phyloP scores from a whole-genome alignment of 768 basidiomycete species.

The Cystobasidiopsis lactophilus region DNA sequence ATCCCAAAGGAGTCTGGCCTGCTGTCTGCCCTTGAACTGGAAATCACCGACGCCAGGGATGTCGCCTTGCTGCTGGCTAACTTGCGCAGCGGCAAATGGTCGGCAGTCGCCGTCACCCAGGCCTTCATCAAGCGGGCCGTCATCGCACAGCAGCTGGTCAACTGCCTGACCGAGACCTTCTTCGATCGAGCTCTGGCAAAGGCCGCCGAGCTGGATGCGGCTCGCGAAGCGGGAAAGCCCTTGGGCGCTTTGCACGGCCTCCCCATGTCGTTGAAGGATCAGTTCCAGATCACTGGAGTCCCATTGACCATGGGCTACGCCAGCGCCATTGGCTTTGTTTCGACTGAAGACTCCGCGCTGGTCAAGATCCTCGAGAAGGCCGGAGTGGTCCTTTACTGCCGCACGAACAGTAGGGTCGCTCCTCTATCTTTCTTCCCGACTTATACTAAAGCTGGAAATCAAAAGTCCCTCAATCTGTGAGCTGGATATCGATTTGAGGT shows the following conservation, averaged over 20 bases:
- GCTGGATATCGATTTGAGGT: too few relatives aligned
- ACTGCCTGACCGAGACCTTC: conserved; percentile 52
- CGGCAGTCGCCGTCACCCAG: background rate
- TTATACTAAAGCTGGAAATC: too few relatives aligned
- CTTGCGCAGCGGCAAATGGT: conserved; percentile 5
- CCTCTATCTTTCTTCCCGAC: conserved; percentile 47
- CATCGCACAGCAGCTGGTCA: conserved; percentile 53
- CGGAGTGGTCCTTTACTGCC: conserved; percentile 32
- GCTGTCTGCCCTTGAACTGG: conserved; percentile 36
- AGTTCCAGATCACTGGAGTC: conserved; percentile 22
- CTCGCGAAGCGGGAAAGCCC: background rate
- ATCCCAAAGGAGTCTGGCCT: conserved; percentile 30
- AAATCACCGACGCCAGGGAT: conserved; percentile 38
- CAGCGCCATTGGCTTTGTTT: conserved; percentile 11
- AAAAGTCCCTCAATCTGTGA: conserved; percentile 27
- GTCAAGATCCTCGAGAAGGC: conserved; percentile 18
- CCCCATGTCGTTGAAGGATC: conserved; percentile 25
- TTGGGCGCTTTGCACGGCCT: conserved; percentile 23
- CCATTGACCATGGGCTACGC: conserved; percentile 18
- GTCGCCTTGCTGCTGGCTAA: conserved; percentile 12
- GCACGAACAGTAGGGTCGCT: conserved; percentile 20
- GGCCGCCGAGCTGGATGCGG: conserved; percentile 43
- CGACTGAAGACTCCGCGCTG: conserved; percentile 5
- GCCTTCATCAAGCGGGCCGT: conserved; percentile 42
- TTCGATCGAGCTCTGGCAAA: conserved; percentile 44